phyloP scores from a whole-genome alignment of 1,284 basidiomycete species.

The Apiotrichum siamense region DNA sequence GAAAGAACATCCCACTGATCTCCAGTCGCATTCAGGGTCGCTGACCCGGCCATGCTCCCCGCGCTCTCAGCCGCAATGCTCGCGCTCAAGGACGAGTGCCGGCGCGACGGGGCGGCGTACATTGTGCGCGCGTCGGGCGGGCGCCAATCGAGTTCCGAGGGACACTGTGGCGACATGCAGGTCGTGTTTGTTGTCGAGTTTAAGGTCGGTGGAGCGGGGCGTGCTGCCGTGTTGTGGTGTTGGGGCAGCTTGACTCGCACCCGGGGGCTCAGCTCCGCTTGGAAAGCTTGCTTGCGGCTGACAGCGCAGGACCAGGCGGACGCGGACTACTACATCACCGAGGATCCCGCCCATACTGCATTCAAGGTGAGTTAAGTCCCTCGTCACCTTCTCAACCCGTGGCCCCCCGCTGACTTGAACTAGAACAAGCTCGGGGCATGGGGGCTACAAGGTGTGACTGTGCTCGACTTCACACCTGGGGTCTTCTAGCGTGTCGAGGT shows the following conservation, averaged over 20 bases:
- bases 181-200: conserved; percentile 41
- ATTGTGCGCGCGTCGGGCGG: conserved; percentile 35
- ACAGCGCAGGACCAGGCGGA: conserved; percentile 28
- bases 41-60: conserved; percentile 11
- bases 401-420: neutral
- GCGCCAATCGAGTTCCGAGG: conserved; percentile 34
- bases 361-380: conserved; percentile 28
- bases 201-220: conserved; percentile 22
- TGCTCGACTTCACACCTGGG: conserved; percentile 30
- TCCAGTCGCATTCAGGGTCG: conserved; percentile 37
- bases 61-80: conserved; percentile 23
- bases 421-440: conserved; percentile 12
- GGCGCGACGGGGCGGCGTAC: conserved; percentile 23
- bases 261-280: too few relatives aligned
- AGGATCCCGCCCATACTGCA: conserved; percentile 31
- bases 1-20: neutral
- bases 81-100: conserved; percentile 25
- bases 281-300: too few relatives aligned
- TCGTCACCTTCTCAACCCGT: neutral
- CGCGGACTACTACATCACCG: conserved; percentile 32
- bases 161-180: conserved; percentile 29
- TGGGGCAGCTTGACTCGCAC: too few relatives aligned
- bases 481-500: neutral
- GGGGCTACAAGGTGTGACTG: conserved; percentile 26
- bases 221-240: neutral